Evolutionary conservation across 257 asterid species (phyloP).

Genomic region (Petunia secreta): DNA sequence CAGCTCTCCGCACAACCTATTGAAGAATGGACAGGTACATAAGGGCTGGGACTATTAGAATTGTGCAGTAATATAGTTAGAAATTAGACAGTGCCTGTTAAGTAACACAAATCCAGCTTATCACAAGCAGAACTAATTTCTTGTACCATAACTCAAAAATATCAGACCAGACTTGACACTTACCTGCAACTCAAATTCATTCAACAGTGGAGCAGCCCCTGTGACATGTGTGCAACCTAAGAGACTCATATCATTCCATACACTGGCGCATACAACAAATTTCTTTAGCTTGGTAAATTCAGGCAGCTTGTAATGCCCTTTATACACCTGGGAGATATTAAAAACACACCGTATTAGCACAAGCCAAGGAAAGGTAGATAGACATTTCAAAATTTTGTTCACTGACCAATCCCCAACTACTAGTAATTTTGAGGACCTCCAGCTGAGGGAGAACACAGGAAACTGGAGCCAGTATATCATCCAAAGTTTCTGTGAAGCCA

Average conservation of each 20-base stretch:
- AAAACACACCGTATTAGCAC: slow-evolving; percentile 1
- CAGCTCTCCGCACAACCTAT: not conserved
- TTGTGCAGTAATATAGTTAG: no score
- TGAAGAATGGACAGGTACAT: not conserved
- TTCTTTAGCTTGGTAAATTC: slow-evolving; percentile 54
- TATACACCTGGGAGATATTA: slow-evolving; percentile 39
- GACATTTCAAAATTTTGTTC: slow-evolving; percentile 3
- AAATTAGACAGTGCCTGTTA: not conserved
- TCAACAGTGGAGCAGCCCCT: slow-evolving; percentile 47
- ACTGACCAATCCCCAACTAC: slow-evolving; percentile 52
- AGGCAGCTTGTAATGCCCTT: slow-evolving; percentile 42
- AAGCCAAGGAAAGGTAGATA: not conserved
- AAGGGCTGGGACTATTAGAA: not conserved
- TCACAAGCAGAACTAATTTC: not conserved
- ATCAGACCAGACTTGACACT: slow-evolving; percentile 14
- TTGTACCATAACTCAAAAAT: not conserved
- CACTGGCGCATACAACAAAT: slow-evolving; percentile 54
- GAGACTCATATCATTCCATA: slow-evolving; percentile 56
- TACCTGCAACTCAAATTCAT: slow-evolving; percentile 57
- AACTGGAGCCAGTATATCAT: slow-evolving; percentile 51
- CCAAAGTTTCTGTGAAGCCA: slow-evolving; percentile 43
- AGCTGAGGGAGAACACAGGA: slow-evolving; percentile 54
- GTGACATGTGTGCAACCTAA: slow-evolving; percentile 49
- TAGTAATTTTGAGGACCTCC: slow-evolving; percentile 53
- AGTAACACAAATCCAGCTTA: not conserved